Evolutionary conservation across 495 filamentous ascomycete species (phyloP).

Genomic region (Trichoderma orchidacearum): DNA sequence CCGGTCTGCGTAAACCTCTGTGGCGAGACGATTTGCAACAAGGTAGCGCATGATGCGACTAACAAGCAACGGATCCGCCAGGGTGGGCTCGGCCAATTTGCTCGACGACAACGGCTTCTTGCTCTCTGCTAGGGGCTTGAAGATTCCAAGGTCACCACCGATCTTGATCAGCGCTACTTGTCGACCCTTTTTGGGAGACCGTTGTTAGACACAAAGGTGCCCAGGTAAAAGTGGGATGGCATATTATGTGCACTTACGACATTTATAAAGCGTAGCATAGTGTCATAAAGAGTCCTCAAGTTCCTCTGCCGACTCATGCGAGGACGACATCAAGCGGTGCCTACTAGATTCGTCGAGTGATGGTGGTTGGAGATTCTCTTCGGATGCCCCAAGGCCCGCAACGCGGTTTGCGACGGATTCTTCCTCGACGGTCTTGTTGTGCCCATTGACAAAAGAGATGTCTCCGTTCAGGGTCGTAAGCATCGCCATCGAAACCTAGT

Average conservation of each 20-base stretch:
- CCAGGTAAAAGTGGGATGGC: no score
- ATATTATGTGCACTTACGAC: not conserved
- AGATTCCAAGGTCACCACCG: not conserved
- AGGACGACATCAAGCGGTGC: not conserved
- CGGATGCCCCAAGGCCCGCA: not conserved
- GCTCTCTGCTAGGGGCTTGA: not conserved
- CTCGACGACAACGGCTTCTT: not conserved
- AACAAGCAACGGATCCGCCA: not conserved
- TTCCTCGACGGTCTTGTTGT: not conserved
- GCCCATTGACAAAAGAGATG: not conserved
- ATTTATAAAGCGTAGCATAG: not conserved
- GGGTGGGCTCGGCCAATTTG: not conserved
- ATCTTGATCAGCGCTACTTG: not conserved
- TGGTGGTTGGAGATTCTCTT: not conserved
- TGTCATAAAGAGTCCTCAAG: not conserved
- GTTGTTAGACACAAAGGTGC: not conserved
- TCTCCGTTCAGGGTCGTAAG: constrained; percentile 1
- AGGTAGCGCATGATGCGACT: not conserved
- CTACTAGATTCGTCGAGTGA: not conserved
- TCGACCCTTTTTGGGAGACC: not conserved
- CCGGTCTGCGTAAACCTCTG: not conserved
- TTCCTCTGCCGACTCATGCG: not conserved
- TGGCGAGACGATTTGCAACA: not conserved
- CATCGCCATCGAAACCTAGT: not conserved
- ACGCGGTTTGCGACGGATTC: not conserved